These are phyloP conservation scores for Alternaria atra DNA, from an alignment of 2,329 filamentous ascomycete genomes.

Conservation along the genomic window DNA sequence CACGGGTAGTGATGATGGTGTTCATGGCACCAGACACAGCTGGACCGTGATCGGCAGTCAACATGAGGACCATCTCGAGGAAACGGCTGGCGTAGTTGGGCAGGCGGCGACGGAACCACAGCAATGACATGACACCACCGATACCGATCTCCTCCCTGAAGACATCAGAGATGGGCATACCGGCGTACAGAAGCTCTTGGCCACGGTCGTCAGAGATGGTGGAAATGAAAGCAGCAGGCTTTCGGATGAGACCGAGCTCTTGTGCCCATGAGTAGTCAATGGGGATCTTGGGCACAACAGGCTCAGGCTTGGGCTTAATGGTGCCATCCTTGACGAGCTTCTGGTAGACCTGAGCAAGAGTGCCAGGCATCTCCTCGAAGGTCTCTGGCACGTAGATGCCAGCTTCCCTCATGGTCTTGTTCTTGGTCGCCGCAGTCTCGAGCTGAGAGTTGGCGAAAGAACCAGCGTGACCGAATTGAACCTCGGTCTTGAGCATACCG, in stretches of 20 bases:
- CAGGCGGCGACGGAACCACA: constrained; percentile 99
- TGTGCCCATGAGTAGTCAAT: constrained; percentile 99
- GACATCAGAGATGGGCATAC: constrained; percentile 99
- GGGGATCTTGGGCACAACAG: constrained; percentile 96
- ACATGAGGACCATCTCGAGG: constrained; percentile 99
- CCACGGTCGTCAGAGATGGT: constrained; percentile 99
- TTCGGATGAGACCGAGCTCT: constrained; percentile 98
- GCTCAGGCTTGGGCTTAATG: constrained; percentile 87
- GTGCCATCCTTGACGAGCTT: constrained; percentile 84
- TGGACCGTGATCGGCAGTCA: constrained; percentile 98
- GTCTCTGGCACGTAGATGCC: constrained; percentile 95
- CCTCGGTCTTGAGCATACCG: constrained; percentile 99
- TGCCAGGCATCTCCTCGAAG: constrained; percentile 89
- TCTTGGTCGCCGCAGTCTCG: constrained; percentile 96
- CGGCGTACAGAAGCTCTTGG: constrained; percentile 97
- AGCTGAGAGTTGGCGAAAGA: constrained; percentile 99
- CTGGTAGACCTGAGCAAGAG: constrained; percentile 84
- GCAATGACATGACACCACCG: constrained; percentile 98
- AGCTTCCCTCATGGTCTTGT: constrained; percentile 94
- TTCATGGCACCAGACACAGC: constrained; percentile 99
- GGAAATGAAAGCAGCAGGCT: constrained; percentile 99
- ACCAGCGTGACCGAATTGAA: constrained; percentile 98
- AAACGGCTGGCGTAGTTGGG: constrained; percentile 98
- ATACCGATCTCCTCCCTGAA: constrained; percentile 99
- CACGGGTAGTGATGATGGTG: constrained; percentile 99